Evolutionary conservation across 1,284 basidiomycete species (phyloP).

Genomic region (Microbotryum scabiosae): DNA sequence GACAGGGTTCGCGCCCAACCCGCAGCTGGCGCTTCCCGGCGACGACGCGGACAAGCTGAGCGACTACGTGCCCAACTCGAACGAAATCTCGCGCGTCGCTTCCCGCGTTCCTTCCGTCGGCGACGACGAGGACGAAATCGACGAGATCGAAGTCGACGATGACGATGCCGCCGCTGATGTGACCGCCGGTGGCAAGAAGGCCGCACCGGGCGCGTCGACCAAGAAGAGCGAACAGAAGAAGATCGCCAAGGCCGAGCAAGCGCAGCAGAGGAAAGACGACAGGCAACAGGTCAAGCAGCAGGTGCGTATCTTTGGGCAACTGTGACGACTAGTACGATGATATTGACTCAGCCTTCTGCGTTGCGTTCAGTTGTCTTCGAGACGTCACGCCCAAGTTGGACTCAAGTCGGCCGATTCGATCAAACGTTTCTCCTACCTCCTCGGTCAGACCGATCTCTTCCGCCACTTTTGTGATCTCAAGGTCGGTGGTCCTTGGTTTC

Average conservation of each 20-base stretch:
- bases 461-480: slow-evolving; percentile 94
- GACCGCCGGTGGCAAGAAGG: slow-evolving; percentile 1
- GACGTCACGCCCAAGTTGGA: slow-evolving; percentile 12
- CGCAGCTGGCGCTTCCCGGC: not conserved
- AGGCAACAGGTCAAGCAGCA: slow-evolving; percentile 42
- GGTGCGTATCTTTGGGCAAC: slow-evolving; percentile 41
- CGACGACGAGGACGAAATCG: slow-evolving; percentile 4
- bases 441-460: slow-evolving; percentile 92
- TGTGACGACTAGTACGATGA: not conserved
- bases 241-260: slow-evolving; percentile 67
- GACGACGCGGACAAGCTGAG: slow-evolving; percentile 20
- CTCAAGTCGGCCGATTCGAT: slow-evolving; percentile 78
- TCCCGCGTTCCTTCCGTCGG: slow-evolving; percentile 11
- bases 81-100: slow-evolving; percentile 25
- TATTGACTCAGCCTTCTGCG: not conserved
- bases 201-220: slow-evolving; percentile 4
- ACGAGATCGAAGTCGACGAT: slow-evolving; percentile 21
- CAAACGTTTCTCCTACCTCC: slow-evolving; percentile 86
- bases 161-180: slow-evolving; percentile 18
- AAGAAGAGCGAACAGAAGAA: slow-evolving; percentile 37
- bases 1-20: slow-evolving; percentile 2
- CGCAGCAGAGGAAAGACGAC: slow-evolving; percentile 17
- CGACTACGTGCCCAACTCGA: slow-evolving; percentile 29
- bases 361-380: slow-evolving; percentile 10
- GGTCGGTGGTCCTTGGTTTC: slow-evolving; percentile 43